phyloP scores from a whole-genome alignment of 176 grass and related monocot species.

The Bolboschoenus planiculmis region DNA sequence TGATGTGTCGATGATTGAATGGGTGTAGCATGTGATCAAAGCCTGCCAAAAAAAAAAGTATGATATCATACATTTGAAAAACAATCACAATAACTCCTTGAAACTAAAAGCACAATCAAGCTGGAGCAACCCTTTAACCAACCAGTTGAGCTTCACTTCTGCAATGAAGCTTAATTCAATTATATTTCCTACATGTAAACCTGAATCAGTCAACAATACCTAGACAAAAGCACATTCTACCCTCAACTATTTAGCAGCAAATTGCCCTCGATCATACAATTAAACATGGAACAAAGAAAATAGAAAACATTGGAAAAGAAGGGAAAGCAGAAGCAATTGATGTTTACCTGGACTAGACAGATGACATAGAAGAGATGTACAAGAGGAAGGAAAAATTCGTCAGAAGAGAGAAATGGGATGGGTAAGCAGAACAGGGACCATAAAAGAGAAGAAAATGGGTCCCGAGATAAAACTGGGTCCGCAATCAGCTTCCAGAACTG shows the following conservation, averaged over 20 bases:
- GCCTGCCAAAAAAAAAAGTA: constrained; percentile 39
- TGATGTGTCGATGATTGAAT: constrained; percentile 70
- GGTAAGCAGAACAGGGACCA: constrained; percentile 81
- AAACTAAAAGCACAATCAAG: background rate
- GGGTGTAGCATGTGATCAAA: constrained; percentile 73
- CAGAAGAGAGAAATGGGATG: constrained; percentile 54
- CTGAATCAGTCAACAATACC: constrained; percentile 1
- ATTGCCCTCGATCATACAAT: background rate
- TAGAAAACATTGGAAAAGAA: background rate
- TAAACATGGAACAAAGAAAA: background rate
- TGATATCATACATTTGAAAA: background rate
- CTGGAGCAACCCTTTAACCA: background rate
- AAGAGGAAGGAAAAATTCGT: constrained; percentile 56
- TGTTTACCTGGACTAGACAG: constrained; percentile 79
- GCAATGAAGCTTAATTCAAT: background rate
- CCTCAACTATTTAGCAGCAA: background rate
- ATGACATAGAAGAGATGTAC: constrained; percentile 92
- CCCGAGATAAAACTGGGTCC: constrained; percentile 80
- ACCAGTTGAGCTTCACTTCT: background rate
- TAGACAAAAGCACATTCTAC: background rate
- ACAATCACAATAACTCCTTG: background rate
- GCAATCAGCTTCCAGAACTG: constrained; percentile 86
- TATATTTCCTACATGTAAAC: background rate
- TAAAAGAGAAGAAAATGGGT: constrained; percentile 92
- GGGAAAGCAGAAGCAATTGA: background rate